Percentiles rank a stretch among this genome's conserved stretches.
These are phyloP conservation scores for Phaeosphaeriaceae sp. DNA, from an alignment of 2,329 filamentous ascomycete genomes.

Conservation along the genomic window DNA sequence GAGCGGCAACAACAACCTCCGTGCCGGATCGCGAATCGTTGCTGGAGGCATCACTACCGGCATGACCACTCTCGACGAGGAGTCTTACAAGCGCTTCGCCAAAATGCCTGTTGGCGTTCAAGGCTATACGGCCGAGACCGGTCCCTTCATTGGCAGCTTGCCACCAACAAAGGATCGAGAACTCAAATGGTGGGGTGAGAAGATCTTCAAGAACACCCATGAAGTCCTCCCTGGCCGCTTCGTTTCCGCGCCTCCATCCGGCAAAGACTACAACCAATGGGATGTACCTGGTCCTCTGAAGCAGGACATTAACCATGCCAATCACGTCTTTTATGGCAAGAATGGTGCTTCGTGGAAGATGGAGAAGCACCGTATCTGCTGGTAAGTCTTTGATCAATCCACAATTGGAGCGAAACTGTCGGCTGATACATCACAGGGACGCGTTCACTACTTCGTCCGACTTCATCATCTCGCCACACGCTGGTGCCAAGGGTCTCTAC, in stretches of 20 bases:
- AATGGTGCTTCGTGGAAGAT: constrained; percentile 64
- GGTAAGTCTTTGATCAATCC: constrained; percentile 52
- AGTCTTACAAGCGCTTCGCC: constrained; percentile 33
- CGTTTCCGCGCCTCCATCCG: constrained; percentile 64
- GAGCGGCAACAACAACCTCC: constrained; percentile 58
- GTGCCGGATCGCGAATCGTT: constrained; percentile 61
- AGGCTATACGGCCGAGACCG: constrained; percentile 36
- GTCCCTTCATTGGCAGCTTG: constrained; percentile 42
- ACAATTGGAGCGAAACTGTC: constrained; percentile 28
- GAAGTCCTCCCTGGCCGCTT: constrained; percentile 55
- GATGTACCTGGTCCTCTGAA: constrained; percentile 63
- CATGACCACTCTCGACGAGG: constrained; percentile 55
- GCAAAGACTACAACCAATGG: constrained; percentile 69
- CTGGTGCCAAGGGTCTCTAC: constrained; percentile 56
- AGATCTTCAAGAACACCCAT: constrained; percentile 45
- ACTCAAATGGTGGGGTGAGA: constrained; percentile 45
- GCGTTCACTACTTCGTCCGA: constrained; percentile 66
- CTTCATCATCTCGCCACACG: constrained; percentile 62
- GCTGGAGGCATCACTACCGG: constrained; percentile 63
- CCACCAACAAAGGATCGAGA: constrained; percentile 43
- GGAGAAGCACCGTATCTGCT: constrained; percentile 70
- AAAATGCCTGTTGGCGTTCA: constrained; percentile 46
- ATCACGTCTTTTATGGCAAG: constrained; percentile 66
- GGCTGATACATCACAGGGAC: constrained; percentile 59
- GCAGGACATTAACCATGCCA: constrained; percentile 65